Evolutionary conservation across 2,329 filamentous ascomycete genomes (phyloP).

Genomic region (Clarireedia monteithiana): DNA sequence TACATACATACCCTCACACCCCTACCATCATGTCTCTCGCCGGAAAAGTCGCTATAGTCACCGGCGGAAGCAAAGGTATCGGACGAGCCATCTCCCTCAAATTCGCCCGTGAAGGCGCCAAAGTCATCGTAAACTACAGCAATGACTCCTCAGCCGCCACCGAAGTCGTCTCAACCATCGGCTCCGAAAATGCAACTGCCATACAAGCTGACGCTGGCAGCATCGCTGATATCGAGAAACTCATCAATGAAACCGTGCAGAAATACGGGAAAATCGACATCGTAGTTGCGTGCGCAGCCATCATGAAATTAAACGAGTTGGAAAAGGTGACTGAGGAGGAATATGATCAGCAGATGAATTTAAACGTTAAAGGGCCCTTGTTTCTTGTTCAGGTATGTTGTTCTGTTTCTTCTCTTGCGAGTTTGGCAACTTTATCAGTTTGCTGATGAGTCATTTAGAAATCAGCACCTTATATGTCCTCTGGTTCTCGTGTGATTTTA

Average conservation of each 20-base stretch:
- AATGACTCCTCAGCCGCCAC: constrained; percentile 39
- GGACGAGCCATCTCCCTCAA: constrained; percentile 50
- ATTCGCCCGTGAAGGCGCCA: constrained; percentile 47
- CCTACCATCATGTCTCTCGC: constrained; percentile 16
- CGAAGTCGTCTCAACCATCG: constrained; percentile 40
- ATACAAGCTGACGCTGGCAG: constrained; percentile 48
- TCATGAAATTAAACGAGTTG: constrained; percentile 42
- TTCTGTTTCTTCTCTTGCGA: not conserved
- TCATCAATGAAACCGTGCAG: constrained; percentile 41
- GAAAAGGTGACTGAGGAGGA: constrained; percentile 40
- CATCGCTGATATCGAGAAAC: constrained; percentile 37
- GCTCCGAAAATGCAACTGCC: constrained; percentile 39
- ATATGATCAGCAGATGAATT: constrained; percentile 40
- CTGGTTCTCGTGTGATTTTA: constrained; percentile 42
- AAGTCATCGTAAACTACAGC: constrained; percentile 52
- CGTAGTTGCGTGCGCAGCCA: constrained; percentile 47
- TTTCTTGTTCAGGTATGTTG: constrained; percentile 40
- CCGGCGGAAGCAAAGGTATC: constrained; percentile 47
- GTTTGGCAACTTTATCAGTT: no score
- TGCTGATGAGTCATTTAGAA: constrained; percentile 31
- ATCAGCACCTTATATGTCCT: constrained; percentile 42
- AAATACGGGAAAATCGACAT: constrained; percentile 51
- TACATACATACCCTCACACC: not conserved
- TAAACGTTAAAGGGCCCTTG: constrained; percentile 51
- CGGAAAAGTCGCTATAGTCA: constrained; percentile 27